Evolutionary conservation across 208 protist genomes (phyloP), one percentile per base, ranked within the genome.

Genomic region (Trypanosoma lewisi): DNA sequence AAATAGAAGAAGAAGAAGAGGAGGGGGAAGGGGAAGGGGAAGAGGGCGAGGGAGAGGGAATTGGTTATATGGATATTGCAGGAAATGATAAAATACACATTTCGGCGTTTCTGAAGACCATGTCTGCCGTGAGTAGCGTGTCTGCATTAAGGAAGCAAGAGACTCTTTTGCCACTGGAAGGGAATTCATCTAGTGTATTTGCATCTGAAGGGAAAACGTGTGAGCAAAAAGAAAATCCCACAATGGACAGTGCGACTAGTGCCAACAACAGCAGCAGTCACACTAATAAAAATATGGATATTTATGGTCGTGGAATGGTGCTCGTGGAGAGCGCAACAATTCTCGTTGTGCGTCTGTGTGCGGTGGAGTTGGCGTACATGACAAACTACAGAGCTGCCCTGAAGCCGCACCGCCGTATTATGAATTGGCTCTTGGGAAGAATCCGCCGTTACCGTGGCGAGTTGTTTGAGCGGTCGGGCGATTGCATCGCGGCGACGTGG

Each of bases 401-500:
- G 21, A 54, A 72, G 34, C 83, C 91, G 63, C 89, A 95, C 54
- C 82, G 77, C 17, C 77, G 75, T 11, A 77, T 95, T 21, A 91
- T 95, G 81, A 72, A 74, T n/a, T 70, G 85, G n/a, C 63, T 92
- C 41, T 74, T 91, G 11, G 61, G 65, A 34, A 69, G 81, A 57
- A 89, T 95, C 63, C 83, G 85, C 19, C 74, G 73, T 16, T 75
- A 89, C 72, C 79, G 79, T 21, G 89, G 89, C 19, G 75, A 78
- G 17, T 70, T 91, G 42, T 92, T 89, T 72, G 65, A 89, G 64
- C 79, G 85, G 45, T 70, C 73, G 12, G 89, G 89, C 16, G 89
- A 92, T 51, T 82, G 72, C 54, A 78, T 95, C 27, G 73, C 73
- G 11, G 89, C 78, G 34, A 74, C 78, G 14, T 95, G 89, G 85